Conservation (phyloP, 768 basidiomycete species). For the Termitomyces eurrhizus region DNA sequence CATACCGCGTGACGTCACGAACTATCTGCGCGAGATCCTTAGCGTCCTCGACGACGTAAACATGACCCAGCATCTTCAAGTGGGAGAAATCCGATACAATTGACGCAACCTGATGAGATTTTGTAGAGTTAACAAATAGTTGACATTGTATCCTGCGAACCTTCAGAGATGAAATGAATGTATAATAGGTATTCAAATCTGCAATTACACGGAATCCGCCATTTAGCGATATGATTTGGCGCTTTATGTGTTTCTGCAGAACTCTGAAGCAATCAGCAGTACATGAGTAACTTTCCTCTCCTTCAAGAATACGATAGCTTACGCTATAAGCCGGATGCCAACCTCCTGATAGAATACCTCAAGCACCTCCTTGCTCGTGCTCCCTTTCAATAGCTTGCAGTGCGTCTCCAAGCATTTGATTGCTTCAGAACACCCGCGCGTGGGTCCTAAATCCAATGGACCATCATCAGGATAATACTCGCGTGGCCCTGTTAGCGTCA, state of each 20-base stretch:
- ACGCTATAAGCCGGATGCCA: slow-evolving; percentile 85
- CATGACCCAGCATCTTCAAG: slow-evolving; percentile 96
- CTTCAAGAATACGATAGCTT: slow-evolving; percentile 19
- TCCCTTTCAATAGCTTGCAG: slow-evolving; percentile 87
- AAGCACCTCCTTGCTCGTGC: slow-evolving; percentile 91
- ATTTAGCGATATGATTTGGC: slow-evolving; percentile 91
- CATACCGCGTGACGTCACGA: slow-evolving; percentile 91
- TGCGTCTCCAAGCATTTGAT: slow-evolving; percentile 88
- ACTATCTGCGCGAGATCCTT: slow-evolving; percentile 97
- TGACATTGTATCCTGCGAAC: slow-evolving; percentile 28
- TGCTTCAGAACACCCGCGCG: slow-evolving; percentile 83
- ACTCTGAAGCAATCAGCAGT: slow-evolving; percentile 49
- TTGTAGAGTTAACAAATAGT: neutral
- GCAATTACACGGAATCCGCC: slow-evolving; percentile 97
- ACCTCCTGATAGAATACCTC: slow-evolving; percentile 99
- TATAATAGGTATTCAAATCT: slow-evolving; percentile 91
- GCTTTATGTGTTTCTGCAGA: slow-evolving; percentile 93
- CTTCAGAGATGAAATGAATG: slow-evolving; percentile 84
- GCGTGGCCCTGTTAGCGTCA: slow-evolving; percentile 73
- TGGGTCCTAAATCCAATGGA: slow-evolving; percentile 79
- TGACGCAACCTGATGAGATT: slow-evolving; percentile 51
- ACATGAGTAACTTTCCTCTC: neutral
- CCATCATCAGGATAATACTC: slow-evolving; percentile 91
- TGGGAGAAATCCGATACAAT: slow-evolving; percentile 89
- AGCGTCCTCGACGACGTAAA: slow-evolving; percentile 93